These are phyloP conservation scores for Filosporella fistucella DNA, from an alignment of 495 filamentous ascomycete genomes.

Conservation along the genomic window DNA sequence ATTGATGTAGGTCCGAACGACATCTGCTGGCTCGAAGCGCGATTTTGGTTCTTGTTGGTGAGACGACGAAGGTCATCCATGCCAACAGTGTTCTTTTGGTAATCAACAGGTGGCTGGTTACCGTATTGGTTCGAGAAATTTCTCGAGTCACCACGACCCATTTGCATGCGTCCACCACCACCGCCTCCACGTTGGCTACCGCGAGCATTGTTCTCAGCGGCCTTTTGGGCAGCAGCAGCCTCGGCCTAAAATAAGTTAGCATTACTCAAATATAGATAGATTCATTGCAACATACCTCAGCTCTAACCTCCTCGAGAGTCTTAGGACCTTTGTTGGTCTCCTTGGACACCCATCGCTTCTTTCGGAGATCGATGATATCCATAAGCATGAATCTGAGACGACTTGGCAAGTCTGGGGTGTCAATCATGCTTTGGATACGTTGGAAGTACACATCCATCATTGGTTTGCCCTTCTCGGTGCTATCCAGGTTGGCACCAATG, in stretches of 20 bases:
- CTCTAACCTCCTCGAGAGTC: slow-evolving; percentile 87
- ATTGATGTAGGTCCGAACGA: slow-evolving; percentile 77
- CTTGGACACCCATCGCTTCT: slow-evolving; percentile 73
- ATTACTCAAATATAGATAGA: background rate
- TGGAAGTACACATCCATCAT: slow-evolving; percentile 95
- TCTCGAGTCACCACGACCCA: slow-evolving; percentile 83
- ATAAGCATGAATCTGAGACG: slow-evolving; percentile 93
- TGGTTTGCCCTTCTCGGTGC: slow-evolving; percentile 68
- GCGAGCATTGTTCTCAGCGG: slow-evolving; percentile 50
- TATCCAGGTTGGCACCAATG: slow-evolving; percentile 81
- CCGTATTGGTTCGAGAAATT: slow-evolving; percentile 64
- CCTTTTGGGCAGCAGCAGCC: slow-evolving; percentile 68
- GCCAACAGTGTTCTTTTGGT: slow-evolving; percentile 72
- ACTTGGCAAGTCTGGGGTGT: slow-evolving; percentile 73
- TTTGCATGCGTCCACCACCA: slow-evolving; percentile 56
- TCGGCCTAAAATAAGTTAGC: slow-evolving; percentile 38
- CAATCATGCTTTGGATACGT: slow-evolving; percentile 76
- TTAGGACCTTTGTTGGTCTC: slow-evolving; percentile 90
- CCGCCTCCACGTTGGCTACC: slow-evolving; percentile 55
- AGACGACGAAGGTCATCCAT: slow-evolving; percentile 86
- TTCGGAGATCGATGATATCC: slow-evolving; percentile 85
- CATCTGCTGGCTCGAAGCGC: slow-evolving; percentile 52
- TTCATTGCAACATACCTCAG: slow-evolving; percentile 56
- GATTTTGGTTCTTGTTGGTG: slow-evolving; percentile 46
- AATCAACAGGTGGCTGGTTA: slow-evolving; percentile 60